Evolutionary conservation across 176 grass and related monocot species (phyloP), one percentile per base, ranked within the genome.

Genomic region (Calamus simplicifolius): DNA sequence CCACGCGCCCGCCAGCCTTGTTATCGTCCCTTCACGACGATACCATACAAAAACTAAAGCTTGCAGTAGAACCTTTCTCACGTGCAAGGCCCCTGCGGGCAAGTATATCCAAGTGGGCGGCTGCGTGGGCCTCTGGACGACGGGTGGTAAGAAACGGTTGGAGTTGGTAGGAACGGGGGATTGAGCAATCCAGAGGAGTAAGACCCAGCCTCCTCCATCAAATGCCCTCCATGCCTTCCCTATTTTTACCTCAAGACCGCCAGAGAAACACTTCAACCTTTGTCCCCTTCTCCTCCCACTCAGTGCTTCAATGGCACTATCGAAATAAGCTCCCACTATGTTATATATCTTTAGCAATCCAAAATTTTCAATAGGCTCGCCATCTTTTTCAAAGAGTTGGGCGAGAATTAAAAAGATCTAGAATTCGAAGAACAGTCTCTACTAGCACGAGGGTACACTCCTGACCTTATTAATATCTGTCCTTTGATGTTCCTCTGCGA

Each of bases 141-240:
- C 28, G 27, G 66, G 68, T 74, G 67, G 73, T 57, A 56, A 56
- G 31, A 52, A 82, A 72, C 61, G 29, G 73, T 76, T 82, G 79
- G 66, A 49, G 52, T 82, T 72, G 79, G 79, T 76, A 66, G 64
- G 79, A 82, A 73, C 48, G 43, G 16, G 48, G 8, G 5, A 31
- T 26, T 51, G 8, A 10, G 62, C 19, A 61, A 74, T 69, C 59
- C 10, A 4, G 14, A 18, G 35, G 3, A 66, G 18, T 49, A 38
- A 54, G 48, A 51, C 7, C 18, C 17, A 58, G 48, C 6, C 54
- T 54, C 26, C 13, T 62, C 51, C 30, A n/a, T 59, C 17, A 69
- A 49, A 4, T 4, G 2, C 19, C 66, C 64, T 43, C 18, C 15
- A 16, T 56, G 0, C 26, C 62, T 0, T 0, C 4, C 17, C 54